Conservation (phyloP, 331 rosid genomes). For the Cucumis variabilis region DNA sequence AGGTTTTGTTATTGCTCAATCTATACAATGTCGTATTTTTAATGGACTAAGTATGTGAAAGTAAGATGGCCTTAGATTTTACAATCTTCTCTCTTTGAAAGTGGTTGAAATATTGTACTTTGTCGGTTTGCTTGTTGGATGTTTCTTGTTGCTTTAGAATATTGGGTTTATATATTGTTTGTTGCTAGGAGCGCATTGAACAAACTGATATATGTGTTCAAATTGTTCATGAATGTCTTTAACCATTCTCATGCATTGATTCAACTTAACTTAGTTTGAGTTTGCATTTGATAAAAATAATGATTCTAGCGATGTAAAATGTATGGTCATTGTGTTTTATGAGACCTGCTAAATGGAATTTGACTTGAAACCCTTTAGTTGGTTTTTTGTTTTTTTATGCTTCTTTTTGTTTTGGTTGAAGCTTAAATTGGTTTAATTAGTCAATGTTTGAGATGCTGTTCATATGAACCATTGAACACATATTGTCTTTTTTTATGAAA, state of each 20-base stretch:
- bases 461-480: not conserved
- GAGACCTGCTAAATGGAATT: not conserved
- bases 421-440: not conserved
- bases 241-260: not conserved
- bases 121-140: too few species aligned
- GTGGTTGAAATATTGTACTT: too few species aligned
- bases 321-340: not conserved
- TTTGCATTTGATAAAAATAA: not conserved
- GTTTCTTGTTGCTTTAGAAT: too few species aligned
- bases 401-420: not conserved
- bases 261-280: not conserved
- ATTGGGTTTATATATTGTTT: too few species aligned
- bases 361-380: not conserved
- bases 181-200: too few species aligned
- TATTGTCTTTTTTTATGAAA: too few species aligned
- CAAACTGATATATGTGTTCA: too few species aligned
- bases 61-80: too few species aligned
- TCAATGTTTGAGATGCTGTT: not conserved
- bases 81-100: too few species aligned
- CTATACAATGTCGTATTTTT: too few species aligned
- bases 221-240: not conserved
- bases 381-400: not conserved
- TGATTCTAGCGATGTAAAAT: not conserved
- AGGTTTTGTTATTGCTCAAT: too few species aligned
- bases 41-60: too few species aligned